Evolutionary conservation across 139 green algal genomes (phyloP), one percentile per base, ranked within the genome.

Genomic region (Spirogloea muscicola): DNA sequence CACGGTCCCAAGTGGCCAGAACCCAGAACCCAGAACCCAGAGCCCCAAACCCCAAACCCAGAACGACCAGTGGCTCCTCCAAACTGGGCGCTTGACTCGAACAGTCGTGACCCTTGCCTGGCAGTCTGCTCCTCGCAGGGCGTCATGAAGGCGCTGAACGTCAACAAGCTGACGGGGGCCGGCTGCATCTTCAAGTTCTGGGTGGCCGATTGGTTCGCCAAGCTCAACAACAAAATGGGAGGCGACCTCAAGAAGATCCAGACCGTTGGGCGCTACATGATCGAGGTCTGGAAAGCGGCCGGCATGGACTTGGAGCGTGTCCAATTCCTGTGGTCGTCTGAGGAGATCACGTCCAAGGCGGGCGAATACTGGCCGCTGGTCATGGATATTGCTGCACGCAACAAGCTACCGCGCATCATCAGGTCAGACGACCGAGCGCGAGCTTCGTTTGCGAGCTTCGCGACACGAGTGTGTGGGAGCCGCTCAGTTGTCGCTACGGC

Each of bases 231-330:
- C 84, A 97, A 97, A 77, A 97, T 97, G 92, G 91, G 89, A 21
- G 95, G 95, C 2, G 95, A 99, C 78, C 80, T 99, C 51, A 96
- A 97, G 83, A 98, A 98, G 89, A 99, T 99, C 74, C 90, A 95
- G 78, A 89, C 84, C 5, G 75, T 82, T 18, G 94, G 94, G 74
- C 88, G 68, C 58, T 98, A 98, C 90, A 93, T 98, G 87, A 89
- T 98, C 34, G 93, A 97, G 86, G 95, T 99, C 46, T 99, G 94
- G 94, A 96, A 95, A 83, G 93, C 93, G 1, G 87, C 96, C 37
- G 94, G 94, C 51, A 99, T 99, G 94, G 93, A 98, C 79, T 73
- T 94, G 49, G 79, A 64, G 21, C 58, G 72, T 21, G 84, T 89
- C 27, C 60, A 86, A 76, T 88, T 88, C 52, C 40, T 87, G 3